Conservation (phyloP, 768 basidiomycete genomes). For the Hygrocybe coccinea region DNA sequence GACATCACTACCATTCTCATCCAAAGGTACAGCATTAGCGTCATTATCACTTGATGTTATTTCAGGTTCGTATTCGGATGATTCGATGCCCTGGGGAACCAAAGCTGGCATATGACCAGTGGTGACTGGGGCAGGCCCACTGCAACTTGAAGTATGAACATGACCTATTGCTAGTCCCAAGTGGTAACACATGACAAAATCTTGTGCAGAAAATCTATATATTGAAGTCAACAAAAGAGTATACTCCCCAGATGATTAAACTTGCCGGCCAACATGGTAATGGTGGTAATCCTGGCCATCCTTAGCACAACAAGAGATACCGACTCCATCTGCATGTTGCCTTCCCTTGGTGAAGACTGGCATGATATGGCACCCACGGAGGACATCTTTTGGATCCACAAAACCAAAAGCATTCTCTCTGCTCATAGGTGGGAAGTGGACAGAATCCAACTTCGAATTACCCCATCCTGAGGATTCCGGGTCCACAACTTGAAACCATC, state of each 20-base stretch:
- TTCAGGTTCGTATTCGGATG: not conserved
- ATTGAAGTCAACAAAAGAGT: too few relatives aligned
- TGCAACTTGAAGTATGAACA: too few relatives aligned
- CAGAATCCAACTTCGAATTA: constrained; percentile 8
- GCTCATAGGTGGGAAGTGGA: constrained; percentile 17
- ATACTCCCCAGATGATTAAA: constrained; percentile 3
- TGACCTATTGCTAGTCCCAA: too few relatives aligned
- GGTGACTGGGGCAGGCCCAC: too few relatives aligned
- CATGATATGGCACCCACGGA: constrained; percentile 14
- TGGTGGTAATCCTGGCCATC: constrained; percentile 8
- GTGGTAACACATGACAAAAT: too few relatives aligned
- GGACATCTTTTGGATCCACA: constrained; percentile 11
- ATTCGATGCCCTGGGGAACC: too few relatives aligned
- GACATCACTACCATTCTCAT: too few relatives aligned
- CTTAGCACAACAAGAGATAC: constrained; percentile 3
- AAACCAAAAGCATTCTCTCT: constrained; percentile 11
- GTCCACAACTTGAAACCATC: constrained; percentile 6
- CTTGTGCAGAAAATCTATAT: too few relatives aligned
- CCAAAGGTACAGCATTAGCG: not conserved
- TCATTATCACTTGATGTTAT: too few relatives aligned
- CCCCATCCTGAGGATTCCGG: constrained; percentile 4
- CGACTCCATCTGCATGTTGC: not conserved
- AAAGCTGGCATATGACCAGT: too few relatives aligned
- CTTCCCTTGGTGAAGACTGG: constrained; percentile 10
- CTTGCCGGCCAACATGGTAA: constrained; percentile 28